Evolutionary conservation across 2,329 filamentous ascomycete genomes (phyloP).

Genomic region (Zalaria obscura): DNA sequence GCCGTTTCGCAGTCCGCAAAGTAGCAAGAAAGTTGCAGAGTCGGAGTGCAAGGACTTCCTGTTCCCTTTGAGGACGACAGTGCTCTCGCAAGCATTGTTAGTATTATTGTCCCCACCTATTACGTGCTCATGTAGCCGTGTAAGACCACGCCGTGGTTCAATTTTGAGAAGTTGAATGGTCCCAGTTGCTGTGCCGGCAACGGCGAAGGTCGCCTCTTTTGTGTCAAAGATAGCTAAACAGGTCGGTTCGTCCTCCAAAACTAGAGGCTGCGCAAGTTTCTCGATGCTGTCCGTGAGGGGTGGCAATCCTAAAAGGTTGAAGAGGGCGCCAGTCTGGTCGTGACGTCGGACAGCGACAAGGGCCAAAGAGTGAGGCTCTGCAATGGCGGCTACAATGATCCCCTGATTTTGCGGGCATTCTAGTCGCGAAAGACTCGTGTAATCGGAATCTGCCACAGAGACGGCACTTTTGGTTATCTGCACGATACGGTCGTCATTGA

Average conservation of each 20-base stretch:
- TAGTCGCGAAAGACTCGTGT: constrained; percentile 4
- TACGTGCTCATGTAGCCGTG: constrained; percentile 7
- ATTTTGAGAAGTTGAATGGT: constrained; percentile 13
- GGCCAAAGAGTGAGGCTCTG: constrained; percentile 5
- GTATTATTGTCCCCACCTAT: constrained; percentile 3
- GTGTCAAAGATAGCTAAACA: constrained; percentile 18
- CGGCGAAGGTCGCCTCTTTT: constrained; percentile 9
- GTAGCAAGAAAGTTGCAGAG: constrained; percentile 10
- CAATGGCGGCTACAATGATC: constrained; percentile 13
- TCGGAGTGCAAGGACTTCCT: background rate
- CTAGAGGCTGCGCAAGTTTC: constrained; percentile 1
- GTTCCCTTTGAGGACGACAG: constrained; percentile 9
- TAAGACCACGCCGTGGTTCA: constrained; percentile 3
- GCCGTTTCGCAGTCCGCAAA: constrained; percentile 23
- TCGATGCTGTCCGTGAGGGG: no score
- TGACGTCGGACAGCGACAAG: constrained; percentile 8
- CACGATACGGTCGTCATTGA: constrained; percentile 10
- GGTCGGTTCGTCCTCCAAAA: constrained; percentile 15
- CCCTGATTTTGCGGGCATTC: background rate
- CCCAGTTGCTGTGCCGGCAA: constrained; percentile 17
- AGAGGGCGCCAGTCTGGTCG: background rate
- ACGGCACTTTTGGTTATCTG: constrained; percentile 15
- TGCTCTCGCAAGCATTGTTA: constrained; percentile 15
- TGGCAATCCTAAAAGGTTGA: no score
- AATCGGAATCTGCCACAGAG: constrained; percentile 10